Evolutionary conservation across 1,284 basidiomycete species (phyloP), one percentile per base, ranked within the genome.

Genomic region (Ganoderma multipileum): DNA sequence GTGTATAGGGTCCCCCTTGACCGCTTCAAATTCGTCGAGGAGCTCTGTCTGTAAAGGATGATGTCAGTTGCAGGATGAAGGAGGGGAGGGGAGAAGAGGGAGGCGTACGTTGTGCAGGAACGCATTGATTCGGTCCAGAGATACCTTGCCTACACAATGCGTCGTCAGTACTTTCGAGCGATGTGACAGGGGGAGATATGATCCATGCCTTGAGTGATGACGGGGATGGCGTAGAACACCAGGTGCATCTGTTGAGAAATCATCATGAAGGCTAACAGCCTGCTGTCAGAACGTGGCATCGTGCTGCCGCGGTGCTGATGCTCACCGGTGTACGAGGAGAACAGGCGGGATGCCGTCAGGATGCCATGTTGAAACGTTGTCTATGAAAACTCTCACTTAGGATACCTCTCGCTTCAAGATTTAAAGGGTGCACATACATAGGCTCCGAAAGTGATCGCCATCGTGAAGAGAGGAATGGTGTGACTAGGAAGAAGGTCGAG

Each of bases 391-490:
- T 50, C 11, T 26, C 20, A 11, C 14, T 26, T 12, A 8, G 26
- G 23, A 26, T 26, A 0, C 47, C 9, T 26, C 47, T 50, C 47
- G 11, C 47, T 26, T 26, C 23, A 5, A 20, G 2, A 14, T 5
- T 50, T 12, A 14, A 14, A 12, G 47, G 47, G 9, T 50, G 12
- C 11, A 50, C 77, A 55, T 60, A 79, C 78, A 72, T 86, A 91
- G 47, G 87, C 84, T 6, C 85, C 84, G 73, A 89, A 93, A 0
- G 91, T 91, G 36, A 84, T 83, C 41, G 87, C 78, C 86, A 93
- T 93, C 3, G 87, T 89, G 58, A 89, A 71, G 2, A 91, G 80
- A 0, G 92, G 91, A 39, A 92, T 86, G 47, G 87, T 66, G 69
- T 83, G 86, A 75, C 88, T 90, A 68, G 28, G 33, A 20, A 30